These are phyloP conservation scores for Boletus barrowsii DNA, from an alignment of 768 basidiomycete species.

Conservation along the genomic window DNA sequence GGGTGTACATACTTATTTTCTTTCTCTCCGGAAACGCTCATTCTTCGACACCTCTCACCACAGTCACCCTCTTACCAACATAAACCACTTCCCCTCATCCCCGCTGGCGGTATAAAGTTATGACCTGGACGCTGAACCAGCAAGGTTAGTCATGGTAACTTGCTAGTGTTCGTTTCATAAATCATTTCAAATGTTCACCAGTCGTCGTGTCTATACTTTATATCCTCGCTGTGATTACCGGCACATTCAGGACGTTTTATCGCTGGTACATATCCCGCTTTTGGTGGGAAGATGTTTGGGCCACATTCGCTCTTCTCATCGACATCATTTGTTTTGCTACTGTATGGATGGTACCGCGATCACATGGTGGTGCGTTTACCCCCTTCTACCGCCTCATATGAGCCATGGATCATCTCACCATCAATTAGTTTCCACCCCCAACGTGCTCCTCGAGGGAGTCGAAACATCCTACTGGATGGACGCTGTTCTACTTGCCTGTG, in stretches of 20 bases:
- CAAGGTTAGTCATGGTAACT: background rate
- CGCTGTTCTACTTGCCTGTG: background rate
- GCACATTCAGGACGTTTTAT: constrained; percentile 1
- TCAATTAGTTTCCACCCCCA: background rate
- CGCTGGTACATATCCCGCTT: constrained; percentile 1
- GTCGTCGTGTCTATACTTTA: background rate
- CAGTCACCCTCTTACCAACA: too few relatives aligned
- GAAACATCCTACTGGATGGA: background rate
- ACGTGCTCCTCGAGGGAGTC: background rate
- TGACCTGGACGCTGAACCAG: background rate
- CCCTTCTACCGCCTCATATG: background rate
- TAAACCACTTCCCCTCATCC: too few relatives aligned
- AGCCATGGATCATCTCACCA: too few relatives aligned
- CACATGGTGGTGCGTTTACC: background rate
- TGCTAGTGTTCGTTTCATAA: background rate
- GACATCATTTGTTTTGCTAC: background rate
- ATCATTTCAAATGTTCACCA: background rate
- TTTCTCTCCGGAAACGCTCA: too few relatives aligned
- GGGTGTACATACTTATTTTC: too few relatives aligned
- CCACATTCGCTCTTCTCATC: background rate
- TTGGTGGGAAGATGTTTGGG: constrained; percentile 6
- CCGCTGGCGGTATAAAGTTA: too few relatives aligned
- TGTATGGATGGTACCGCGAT: background rate
- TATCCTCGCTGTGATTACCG: background rate
- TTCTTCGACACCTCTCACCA: background rate